Evolutionary conservation across 192 early-diverging fungal genomes (phyloP), one percentile per base, ranked within the genome.

Genomic region (Backusella morwellensis): DNA sequence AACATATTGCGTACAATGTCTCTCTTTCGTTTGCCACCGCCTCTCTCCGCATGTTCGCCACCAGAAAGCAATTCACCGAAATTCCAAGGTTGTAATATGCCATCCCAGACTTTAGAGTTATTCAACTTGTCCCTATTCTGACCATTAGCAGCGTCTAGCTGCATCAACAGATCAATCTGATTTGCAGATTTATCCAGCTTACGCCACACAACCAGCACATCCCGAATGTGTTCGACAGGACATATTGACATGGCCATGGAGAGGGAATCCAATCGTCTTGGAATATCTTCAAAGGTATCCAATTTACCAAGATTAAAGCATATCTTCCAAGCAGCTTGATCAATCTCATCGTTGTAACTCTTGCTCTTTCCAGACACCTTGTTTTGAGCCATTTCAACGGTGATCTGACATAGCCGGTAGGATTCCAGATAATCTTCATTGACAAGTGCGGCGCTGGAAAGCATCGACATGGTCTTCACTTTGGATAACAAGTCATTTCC

Each of bases 371-470:
- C 42, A 12, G 71, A 70, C 19, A 47, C 73, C 0, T 68, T 66
- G 11, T 41, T 34, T 82, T 83, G 67, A n/a, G 85, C 79, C 36
- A 83, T 77, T 38, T 83, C 84, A n/a, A 94, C 85, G 8, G 92
- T 77, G 7, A 85, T 83, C n/a, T 88, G 87, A 73, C 91, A 92
- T 1, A 89, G 82, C 34, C 83, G 73, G 40, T 90, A 82, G 0
- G 90, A 87, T 50, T 81, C 83, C n/a, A 78, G 75, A 42, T 86
- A 83, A 52, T 92, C 86, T 69, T 81, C 79, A 59, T 86, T 85
- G 47, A 85, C 86, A 40, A 94, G 80, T 19, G 91, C 90, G 29
- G 90, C 84, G 59, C 86, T 83, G 17, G 91, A 89, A 9, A 92
- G 80, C 86, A 91, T 90, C 6, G 83, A 86, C 19, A 91, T 82